Evolutionary conservation across 306 rosid genomes (phyloP), one percentile per base, ranked within the genome.

Genomic region (Ormosia semicastrata): DNA sequence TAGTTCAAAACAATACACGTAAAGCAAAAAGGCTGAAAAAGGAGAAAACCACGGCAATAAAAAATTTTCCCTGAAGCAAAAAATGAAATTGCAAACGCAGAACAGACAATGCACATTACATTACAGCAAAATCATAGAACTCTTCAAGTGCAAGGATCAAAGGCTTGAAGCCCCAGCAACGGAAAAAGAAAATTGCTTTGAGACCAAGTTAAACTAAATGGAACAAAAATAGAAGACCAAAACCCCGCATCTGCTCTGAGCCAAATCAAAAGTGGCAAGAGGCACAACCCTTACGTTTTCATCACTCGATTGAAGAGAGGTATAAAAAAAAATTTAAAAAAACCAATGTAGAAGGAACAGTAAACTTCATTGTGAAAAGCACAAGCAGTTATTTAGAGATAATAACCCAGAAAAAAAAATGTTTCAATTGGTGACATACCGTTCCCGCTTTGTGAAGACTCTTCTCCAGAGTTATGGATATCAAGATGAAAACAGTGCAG

Each of bases 401-500:
- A 54, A 69, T 9, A 43, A 60, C 13, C 4, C 7, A 53, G 32
- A 63, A 49, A 4, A 63, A 33, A 33, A 62, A 69, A 56, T 2
- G 41, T 77, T 63, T 56, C 14, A 82, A 83, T 65, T 66, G 44
- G 36, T 17, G 40, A 60, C 79, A 15, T 78, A 95, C 99, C 83
- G 77, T 81, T 89, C 98, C 99, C 30, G 86, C 70, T 91, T 64
- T 92, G 81, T 95, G 97, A 58, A 95, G 91, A 73, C 88, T 34
- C 82, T 86, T 95, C 86, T 95, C 99, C 79, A 96, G 52, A 6
- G 34, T 47, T 1, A 93, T 39, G 54, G 99, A 96, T 41, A 96
- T 59, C 76, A 96, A 57, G 79, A 96, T 92, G 76, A 96, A 90
- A 34, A 89, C 78, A 65, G 97, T 88, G 76, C 94, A 96, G 14